Evolutionary conservation across 768 basidiomycete genomes (phyloP).

Genomic region (Boletus fagicola): DNA sequence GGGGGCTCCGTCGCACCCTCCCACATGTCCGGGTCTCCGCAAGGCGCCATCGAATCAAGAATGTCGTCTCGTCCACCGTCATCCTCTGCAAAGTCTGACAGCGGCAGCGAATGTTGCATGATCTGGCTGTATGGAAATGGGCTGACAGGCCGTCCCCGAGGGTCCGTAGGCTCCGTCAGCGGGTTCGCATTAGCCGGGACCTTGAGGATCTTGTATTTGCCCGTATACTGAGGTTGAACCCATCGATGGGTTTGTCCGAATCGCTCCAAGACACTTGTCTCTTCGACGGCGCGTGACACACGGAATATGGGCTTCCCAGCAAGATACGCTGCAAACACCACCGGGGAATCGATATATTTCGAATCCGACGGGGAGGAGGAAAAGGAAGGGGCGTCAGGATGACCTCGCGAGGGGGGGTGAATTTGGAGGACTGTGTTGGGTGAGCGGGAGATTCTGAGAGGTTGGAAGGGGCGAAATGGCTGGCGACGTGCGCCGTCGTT

Average conservation of each 20-base stretch:
- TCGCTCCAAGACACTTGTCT: slow-evolving; percentile 25
- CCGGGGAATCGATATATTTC: background rate
- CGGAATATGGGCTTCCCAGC: slow-evolving; percentile 18
- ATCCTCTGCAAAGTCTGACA: slow-evolving; percentile 12
- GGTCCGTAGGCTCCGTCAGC: slow-evolving; percentile 51
- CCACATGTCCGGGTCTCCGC: no score
- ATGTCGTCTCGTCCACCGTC: no score
- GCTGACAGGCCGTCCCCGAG: slow-evolving; percentile 73
- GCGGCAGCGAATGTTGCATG: slow-evolving; percentile 29
- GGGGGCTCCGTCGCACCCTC: no score
- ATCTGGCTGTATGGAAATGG: slow-evolving; percentile 52
- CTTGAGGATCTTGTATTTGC: slow-evolving; percentile 52
- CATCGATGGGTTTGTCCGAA: slow-evolving; percentile 33
- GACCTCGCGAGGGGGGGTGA: slow-evolving; percentile 69
- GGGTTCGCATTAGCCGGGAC: slow-evolving; percentile 69
- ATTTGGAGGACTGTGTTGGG: slow-evolving; percentile 45
- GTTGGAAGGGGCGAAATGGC: slow-evolving; percentile 22
- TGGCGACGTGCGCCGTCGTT: slow-evolving; percentile 11
- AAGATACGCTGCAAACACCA: slow-evolving; percentile 24
- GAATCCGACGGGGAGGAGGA: slow-evolving; percentile 32
- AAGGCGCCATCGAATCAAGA: no score
- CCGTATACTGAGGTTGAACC: slow-evolving; percentile 55
- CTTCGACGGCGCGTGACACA: slow-evolving; percentile 1
- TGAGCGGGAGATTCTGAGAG: slow-evolving; percentile 17
- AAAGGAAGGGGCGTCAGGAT: slow-evolving; percentile 39